A percentile compares a stretch with the other conserved stretches of the same genome.
phyloP scores from a whole-genome alignment of 805 yeast genomes.

The Cyberlindnera veronae region DNA sequence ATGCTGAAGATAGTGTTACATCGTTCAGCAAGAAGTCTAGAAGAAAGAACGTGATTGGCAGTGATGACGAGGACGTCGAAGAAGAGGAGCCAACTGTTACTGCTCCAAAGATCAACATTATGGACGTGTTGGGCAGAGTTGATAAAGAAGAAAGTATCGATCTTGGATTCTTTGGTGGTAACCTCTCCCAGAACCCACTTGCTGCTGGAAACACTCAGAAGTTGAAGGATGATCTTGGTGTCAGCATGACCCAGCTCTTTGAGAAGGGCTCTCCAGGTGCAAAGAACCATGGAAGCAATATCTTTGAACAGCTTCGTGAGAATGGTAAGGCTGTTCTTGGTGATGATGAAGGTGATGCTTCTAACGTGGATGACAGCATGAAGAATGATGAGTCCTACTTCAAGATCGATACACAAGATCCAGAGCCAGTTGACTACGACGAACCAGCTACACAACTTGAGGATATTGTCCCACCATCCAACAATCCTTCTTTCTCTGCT shows the following conservation, averaged over 20 bases:
- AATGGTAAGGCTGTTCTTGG: conserved; percentile 5
- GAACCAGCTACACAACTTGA: conserved; percentile 13
- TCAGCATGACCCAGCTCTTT: conserved; percentile 24
- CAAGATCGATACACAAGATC: not conserved
- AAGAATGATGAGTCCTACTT: conserved; percentile 3
- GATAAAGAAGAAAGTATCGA: conserved; percentile 10
- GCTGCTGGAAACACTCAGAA: conserved; percentile 11
- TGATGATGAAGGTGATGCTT: conserved; percentile 12
- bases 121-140: conserved; percentile 2
- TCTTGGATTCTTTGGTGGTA: conserved; percentile 27
- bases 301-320: conserved; percentile 17
- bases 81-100: conserved; percentile 2
- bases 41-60: conserved; percentile 15
- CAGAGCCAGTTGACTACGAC: conserved; percentile 4
- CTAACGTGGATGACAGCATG: conserved; percentile 5
- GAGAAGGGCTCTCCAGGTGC: conserved; percentile 19
- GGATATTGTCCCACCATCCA: conserved; percentile 10
- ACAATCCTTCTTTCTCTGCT: not conserved
- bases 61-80: conserved; percentile 16
- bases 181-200: conserved; percentile 13
- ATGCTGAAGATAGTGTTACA: conserved; percentile 8
- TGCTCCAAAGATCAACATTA: conserved; percentile 4
- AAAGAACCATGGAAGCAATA: conserved; percentile 4
- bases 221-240: conserved; percentile 12
- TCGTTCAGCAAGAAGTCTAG: conserved; percentile 6